phyloP scores from a whole-genome alignment of 1,284 basidiomycete species.

The Coniophora puteana region DNA sequence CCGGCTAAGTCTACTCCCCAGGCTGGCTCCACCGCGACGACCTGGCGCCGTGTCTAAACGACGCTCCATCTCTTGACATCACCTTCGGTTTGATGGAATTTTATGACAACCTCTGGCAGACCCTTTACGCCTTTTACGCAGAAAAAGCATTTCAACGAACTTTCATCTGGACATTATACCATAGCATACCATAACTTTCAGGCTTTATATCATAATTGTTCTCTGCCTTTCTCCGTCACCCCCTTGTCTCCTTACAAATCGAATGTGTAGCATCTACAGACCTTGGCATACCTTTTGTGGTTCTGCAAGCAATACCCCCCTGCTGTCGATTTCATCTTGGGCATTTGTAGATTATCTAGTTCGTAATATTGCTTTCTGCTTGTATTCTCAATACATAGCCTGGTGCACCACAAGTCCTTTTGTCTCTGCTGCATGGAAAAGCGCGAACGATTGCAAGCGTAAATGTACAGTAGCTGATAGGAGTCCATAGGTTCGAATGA shows the following conservation, averaged over 20 bases:
- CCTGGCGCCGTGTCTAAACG: conserved; percentile 47
- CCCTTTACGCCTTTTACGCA: conserved; percentile 21
- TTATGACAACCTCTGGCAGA: no score
- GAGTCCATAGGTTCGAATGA: no score
- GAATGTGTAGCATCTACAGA: conserved; percentile 33
- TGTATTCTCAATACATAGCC: conserved; percentile 1
- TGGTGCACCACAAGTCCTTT: no score
- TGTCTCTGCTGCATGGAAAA: no score
- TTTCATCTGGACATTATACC: conserved; percentile 26
- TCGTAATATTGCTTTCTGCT: conserved; percentile 24
- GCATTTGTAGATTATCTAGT: conserved; percentile 9
- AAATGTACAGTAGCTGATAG: no score
- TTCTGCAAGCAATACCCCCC: no score
- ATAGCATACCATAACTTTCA: conserved; percentile 24
- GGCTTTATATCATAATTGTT: conserved; percentile 5
- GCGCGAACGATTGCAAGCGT: no score
- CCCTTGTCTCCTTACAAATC: conserved; percentile 26
- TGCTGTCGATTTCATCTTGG: conserved; percentile 9
- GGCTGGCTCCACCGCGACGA: conserved; percentile 31
- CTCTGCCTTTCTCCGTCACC: neutral
- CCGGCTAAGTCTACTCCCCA: conserved; percentile 20
- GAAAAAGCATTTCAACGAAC: conserved; percentile 27
- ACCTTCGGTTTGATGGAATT: no score
- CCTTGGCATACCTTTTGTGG: conserved; percentile 3
- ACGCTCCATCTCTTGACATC: conserved; percentile 9